phyloP scores from a whole-genome alignment of 2,329 filamentous ascomycete genomes.

The Microsporum audouinii region DNA sequence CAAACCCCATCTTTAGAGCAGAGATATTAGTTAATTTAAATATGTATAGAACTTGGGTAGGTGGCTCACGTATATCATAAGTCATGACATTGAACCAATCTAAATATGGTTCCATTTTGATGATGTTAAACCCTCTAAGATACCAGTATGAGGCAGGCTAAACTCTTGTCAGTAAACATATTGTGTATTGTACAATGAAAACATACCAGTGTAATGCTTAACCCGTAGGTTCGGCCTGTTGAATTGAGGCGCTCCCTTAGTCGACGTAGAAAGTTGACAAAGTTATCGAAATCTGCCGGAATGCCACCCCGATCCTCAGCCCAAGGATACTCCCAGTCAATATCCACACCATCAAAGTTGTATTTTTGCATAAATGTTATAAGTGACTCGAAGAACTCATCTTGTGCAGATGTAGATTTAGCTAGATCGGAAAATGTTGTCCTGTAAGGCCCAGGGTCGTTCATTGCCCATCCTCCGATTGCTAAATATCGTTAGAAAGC shows the following conservation, averaged over 20 bases:
- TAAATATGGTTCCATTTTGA: constrained; percentile 8
- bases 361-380: constrained; percentile 33
- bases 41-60: neutral
- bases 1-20: constrained; percentile 16
- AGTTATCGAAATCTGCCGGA: constrained; percentile 27
- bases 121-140: constrained; percentile 22
- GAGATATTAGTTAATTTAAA: neutral
- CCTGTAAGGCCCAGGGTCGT: constrained; percentile 20
- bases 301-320: constrained; percentile 32
- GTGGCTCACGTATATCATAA: constrained; percentile 18
- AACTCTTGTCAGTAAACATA: too few relatives aligned
- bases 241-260: constrained; percentile 11
- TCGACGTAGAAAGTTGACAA: constrained; percentile 14
- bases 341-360: constrained; percentile 32
- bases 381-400: constrained; percentile 29
- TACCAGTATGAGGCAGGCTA: constrained; percentile 23
- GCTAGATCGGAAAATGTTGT: constrained; percentile 19
- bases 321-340: constrained; percentile 28
- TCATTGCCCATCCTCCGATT: constrained; percentile 35
- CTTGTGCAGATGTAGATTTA: constrained; percentile 10
- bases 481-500: too few relatives aligned
- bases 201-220: constrained; percentile 15
- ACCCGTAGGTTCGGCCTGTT: constrained; percentile 11
- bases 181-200: too few relatives aligned
- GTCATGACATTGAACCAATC: constrained; percentile 24